phyloP scores from a whole-genome alignment of 2,329 filamentous ascomycete genomes.

The Aureobasidium sp. region DNA sequence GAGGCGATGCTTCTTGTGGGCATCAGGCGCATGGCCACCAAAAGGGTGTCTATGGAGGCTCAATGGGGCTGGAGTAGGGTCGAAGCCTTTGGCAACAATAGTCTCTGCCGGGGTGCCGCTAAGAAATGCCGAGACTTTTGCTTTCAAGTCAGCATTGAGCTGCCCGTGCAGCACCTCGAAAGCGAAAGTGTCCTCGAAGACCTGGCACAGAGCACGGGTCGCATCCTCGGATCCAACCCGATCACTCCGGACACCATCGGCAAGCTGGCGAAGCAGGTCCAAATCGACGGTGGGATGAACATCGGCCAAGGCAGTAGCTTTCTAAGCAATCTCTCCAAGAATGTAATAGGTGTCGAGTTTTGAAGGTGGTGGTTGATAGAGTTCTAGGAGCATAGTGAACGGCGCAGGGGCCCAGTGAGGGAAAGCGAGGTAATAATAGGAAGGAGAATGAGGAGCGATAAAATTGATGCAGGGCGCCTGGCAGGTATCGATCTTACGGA shows the following conservation, averaged over 20 bases:
- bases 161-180: slow-evolving; percentile 2
- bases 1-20: slow-evolving; percentile 5
- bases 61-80: not conserved
- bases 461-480: not conserved
- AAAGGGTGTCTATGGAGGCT: not conserved
- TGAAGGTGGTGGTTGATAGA: slow-evolving; percentile 7
- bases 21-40: not conserved
- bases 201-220: slow-evolving; percentile 9
- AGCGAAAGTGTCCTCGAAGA: slow-evolving; percentile 9
- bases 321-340: slow-evolving; percentile 12
- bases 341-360: slow-evolving; percentile 15
- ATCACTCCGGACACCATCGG: not conserved
- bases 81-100: not conserved
- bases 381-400: slow-evolving; percentile 6
- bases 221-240: slow-evolving; percentile 7
- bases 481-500: not conserved
- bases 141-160: not conserved
- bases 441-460: not conserved
- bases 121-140: slow-evolving; percentile 11
- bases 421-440: not conserved
- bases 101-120: not conserved
- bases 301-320: slow-evolving; percentile 4
- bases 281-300: slow-evolving; percentile 7
- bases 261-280: slow-evolving; percentile 14
- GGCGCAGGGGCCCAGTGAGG: not conserved